Percentiles rank a stretch among this genome's conserved stretches.
phyloP scores from a whole-genome alignment of 1,139 yeast genomes.

The Scheffersomyces insectosa region DNA sequence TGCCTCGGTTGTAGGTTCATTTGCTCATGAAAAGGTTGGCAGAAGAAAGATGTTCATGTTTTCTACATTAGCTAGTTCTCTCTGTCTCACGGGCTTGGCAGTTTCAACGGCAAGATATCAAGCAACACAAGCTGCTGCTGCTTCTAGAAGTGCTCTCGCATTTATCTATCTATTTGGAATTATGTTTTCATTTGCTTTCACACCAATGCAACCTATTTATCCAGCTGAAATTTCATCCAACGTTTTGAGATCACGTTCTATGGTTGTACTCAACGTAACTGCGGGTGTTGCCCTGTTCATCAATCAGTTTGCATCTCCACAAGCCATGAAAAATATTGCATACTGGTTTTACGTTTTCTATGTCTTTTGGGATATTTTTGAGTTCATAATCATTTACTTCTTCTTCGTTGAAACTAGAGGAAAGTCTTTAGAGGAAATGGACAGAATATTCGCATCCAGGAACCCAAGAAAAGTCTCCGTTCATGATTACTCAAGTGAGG shows the following conservation, averaged over 20 bases:
- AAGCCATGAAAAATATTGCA: conserved; percentile 20
- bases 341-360: conserved; percentile 22
- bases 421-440: conserved; percentile 28
- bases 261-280: conserved; percentile 14
- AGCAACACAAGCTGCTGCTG: conserved; percentile 9
- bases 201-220: conserved; percentile 22
- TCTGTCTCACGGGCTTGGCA: conserved; percentile 16
- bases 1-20: conserved; percentile 18
- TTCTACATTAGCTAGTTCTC: conserved; percentile 16
- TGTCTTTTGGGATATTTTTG: conserved; percentile 19
- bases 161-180: conserved; percentile 21
- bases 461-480: conserved; percentile 1
- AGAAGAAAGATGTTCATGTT: conserved; percentile 21
- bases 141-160: conserved; percentile 16
- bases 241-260: conserved; percentile 17
- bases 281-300: conserved; percentile 19
- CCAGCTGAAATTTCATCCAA: conserved; percentile 20
- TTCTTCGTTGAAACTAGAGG: conserved; percentile 31
- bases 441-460: conserved; percentile 15
- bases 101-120: conserved; percentile 15
- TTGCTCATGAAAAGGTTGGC: conserved; percentile 2
- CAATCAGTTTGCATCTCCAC: conserved; percentile 20
- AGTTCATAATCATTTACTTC: conserved; percentile 21
- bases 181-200: conserved; percentile 19
- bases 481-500: not conserved